phyloP scores from a whole-genome alignment of 2,329 filamentous ascomycete species.

The Diaporthe sp. region DNA sequence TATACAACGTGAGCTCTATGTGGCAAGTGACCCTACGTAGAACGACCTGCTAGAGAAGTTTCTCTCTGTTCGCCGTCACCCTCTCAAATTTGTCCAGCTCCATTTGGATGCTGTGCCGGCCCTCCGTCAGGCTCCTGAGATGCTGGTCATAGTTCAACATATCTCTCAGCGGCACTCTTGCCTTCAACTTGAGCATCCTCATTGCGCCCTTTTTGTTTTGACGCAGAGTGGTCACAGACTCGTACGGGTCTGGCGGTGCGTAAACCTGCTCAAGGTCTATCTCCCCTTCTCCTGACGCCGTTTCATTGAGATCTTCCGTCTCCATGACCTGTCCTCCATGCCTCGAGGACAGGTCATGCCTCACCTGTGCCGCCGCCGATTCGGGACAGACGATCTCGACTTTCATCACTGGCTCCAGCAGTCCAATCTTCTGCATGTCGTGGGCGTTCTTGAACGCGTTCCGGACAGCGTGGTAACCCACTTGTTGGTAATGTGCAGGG shows the following conservation, averaged over 20 bases:
- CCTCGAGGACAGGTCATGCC: constrained; percentile 83
- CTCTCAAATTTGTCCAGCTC: constrained; percentile 69
- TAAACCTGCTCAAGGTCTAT: constrained; percentile 86
- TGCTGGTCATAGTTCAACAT: constrained; percentile 97
- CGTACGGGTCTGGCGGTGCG: constrained; percentile 87
- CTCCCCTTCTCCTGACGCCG: constrained; percentile 45
- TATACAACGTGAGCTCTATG: not conserved
- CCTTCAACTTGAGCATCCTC: constrained; percentile 77
- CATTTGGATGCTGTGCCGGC: constrained; percentile 75
- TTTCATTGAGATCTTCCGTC: constrained; percentile 67
- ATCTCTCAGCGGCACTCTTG: constrained; percentile 92
- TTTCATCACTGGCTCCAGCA: constrained; percentile 96
- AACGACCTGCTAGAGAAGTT: constrained; percentile 52
- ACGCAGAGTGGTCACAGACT: constrained; percentile 69
- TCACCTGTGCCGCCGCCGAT: constrained; percentile 81
- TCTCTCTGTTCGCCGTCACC: constrained; percentile 68
- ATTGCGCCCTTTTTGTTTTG: constrained; percentile 62
- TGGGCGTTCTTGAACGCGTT: constrained; percentile 76
- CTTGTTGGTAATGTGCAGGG: constrained; percentile 76
- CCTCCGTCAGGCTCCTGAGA: constrained; percentile 88
- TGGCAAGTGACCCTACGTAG: not conserved
- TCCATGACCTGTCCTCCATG: constrained; percentile 83
- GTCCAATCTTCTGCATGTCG: constrained; percentile 65
- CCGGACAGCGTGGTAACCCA: constrained; percentile 74
- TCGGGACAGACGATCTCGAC: constrained; percentile 90